Evolutionary conservation across 176 grass and related monocot genomes (phyloP).

Genomic region (Pontederia paniculata): DNA sequence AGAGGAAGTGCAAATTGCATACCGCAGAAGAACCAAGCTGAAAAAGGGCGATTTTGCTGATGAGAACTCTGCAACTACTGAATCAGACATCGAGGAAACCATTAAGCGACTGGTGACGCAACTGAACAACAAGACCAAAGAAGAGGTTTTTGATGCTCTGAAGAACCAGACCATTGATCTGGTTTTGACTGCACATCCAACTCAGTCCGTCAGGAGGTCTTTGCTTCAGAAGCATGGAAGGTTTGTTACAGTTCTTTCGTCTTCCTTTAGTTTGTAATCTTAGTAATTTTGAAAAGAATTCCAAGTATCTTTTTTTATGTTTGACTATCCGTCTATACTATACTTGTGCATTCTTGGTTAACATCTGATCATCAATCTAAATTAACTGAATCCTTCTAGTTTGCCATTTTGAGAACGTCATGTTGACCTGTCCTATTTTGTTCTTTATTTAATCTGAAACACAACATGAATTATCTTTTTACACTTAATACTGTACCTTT

Average conservation of each 20-base stretch:
- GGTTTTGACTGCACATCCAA: constrained; percentile 22
- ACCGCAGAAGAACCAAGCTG: constrained; percentile 15
- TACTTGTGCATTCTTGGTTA: too few relatives aligned
- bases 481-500: too few relatives aligned
- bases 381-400: too few relatives aligned
- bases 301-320: too few relatives aligned
- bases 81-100: constrained; percentile 19
- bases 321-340: too few relatives aligned
- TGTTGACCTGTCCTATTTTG: too few relatives aligned
- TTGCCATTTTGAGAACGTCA: too few relatives aligned
- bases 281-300: too few relatives aligned
- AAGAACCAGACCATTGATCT: constrained; percentile 22
- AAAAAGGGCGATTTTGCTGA: constrained; percentile 19
- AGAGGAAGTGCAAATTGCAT: constrained; percentile 20
- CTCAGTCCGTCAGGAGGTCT: constrained; percentile 16
- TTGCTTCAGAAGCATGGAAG: constrained; percentile 21
- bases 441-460: too few relatives aligned
- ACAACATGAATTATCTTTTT: too few relatives aligned
- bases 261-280: too few relatives aligned
- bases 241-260: background rate
- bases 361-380: too few relatives aligned
- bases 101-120: constrained; percentile 12
- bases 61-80: constrained; percentile 14
- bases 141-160: constrained; percentile 16
- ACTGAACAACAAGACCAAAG: constrained; percentile 9